phyloP scores from a whole-genome alignment of 148 eudicot species.

The Suaeda aralocaspica region DNA sequence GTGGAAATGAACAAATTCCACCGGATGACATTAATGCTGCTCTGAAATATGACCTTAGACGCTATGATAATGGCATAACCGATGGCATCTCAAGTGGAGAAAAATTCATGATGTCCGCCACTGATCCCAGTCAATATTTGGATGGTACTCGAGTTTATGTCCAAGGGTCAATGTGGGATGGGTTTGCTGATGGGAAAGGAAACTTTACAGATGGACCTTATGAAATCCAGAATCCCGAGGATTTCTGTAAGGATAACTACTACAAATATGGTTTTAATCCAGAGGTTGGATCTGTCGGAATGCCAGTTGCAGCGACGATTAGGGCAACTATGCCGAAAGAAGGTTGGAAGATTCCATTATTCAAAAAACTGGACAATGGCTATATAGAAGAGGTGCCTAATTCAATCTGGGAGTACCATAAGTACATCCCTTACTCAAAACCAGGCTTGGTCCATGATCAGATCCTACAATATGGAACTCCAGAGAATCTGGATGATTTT shows the following conservation, averaged over 20 bases:
- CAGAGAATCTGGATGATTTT: slow-evolving; percentile 84
- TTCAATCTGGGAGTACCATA: slow-evolving; percentile 88
- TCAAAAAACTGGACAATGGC: slow-evolving; percentile 52
- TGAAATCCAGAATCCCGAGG: slow-evolving; percentile 90
- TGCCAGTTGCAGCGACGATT: slow-evolving; percentile 98
- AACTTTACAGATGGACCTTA: slow-evolving; percentile 90
- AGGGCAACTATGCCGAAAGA: slow-evolving; percentile 89
- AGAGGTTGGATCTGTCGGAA: slow-evolving; percentile 93
- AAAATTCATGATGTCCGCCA: slow-evolving; percentile 15
- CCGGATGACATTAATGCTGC: slow-evolving; percentile 78
- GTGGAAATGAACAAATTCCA: slow-evolving; percentile 97
- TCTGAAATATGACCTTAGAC: slow-evolving; percentile 60
- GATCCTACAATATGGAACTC: slow-evolving; percentile 72
- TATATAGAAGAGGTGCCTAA: slow-evolving; percentile 84
- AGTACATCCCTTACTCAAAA: slow-evolving; percentile 93
- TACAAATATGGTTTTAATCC: slow-evolving; percentile 91
- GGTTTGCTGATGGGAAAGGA: slow-evolving; percentile 89
- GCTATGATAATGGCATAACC: slow-evolving; percentile 36
- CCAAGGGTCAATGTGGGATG: slow-evolving; percentile 99
- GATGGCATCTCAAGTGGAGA: slow-evolving; percentile 29
- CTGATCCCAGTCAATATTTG: slow-evolving; percentile 85
- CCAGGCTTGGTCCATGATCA: slow-evolving; percentile 88
- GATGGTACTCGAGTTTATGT: slow-evolving; percentile 90
- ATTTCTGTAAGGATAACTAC: slow-evolving; percentile 75
- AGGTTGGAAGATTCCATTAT: slow-evolving; percentile 86